Conservation (phyloP, 2,329 filamentous ascomycete species). For the Amylocarpus encephaloides region DNA sequence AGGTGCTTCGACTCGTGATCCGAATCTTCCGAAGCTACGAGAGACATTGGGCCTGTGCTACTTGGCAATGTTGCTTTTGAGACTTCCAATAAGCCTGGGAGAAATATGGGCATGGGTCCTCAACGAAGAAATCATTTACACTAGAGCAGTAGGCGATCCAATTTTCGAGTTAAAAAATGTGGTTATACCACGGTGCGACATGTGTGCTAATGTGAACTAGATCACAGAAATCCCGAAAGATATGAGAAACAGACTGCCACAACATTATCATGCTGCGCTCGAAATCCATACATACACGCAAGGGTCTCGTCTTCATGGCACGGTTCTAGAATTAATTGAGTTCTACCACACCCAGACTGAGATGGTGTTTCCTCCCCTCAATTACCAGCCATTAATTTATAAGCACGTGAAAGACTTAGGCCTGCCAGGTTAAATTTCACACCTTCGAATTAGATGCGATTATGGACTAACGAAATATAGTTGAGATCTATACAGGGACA, state of each 20-base stretch:
- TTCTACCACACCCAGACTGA: constrained; percentile 63
- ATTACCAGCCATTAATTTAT: constrained; percentile 60
- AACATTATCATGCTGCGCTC: constrained; percentile 52
- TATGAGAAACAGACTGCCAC: constrained; percentile 60
- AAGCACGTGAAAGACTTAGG: constrained; percentile 65
- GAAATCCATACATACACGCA: constrained; percentile 44
- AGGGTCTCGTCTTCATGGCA: constrained; percentile 56
- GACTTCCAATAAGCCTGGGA: constrained; percentile 67
- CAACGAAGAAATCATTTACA: constrained; percentile 63
- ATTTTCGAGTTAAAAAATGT: background rate
- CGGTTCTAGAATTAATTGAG: constrained; percentile 54
- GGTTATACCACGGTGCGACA: background rate
- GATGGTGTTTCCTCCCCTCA: constrained; percentile 67
- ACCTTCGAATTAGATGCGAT: background rate
- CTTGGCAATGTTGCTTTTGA: constrained; percentile 66
- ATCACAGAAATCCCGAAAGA: constrained; percentile 53
- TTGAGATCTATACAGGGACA: constrained; percentile 58
- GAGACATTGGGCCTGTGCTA: constrained; percentile 78
- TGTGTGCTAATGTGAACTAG: constrained; percentile 29
- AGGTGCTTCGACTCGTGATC: constrained; percentile 13
- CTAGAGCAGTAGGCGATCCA: constrained; percentile 50
- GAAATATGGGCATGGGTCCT: constrained; percentile 66
- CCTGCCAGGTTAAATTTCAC: constrained; percentile 56
- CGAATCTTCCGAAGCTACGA: constrained; percentile 55
- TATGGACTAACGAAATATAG: constrained; percentile 34